Conservation (phyloP, 2,329 filamentous ascomycete genomes). For the Hypoxylon sp. region DNA sequence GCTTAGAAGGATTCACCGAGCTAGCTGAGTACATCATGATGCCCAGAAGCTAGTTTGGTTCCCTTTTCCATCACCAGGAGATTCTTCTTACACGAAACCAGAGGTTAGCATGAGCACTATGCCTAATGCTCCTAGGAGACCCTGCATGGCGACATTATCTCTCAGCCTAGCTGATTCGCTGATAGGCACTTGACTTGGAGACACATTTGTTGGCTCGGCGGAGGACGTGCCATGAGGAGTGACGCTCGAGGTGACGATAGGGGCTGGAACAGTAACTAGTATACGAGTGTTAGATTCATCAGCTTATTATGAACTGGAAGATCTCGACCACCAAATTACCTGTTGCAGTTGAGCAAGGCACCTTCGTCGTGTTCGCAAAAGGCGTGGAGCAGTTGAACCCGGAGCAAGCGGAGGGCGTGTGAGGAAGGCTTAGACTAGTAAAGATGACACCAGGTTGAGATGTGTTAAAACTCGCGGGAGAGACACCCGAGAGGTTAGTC, state of each 20-base stretch:
- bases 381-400: constrained; percentile 27
- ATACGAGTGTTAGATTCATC: constrained; percentile 19
- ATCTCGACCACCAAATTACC: constrained; percentile 15
- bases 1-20: not conserved
- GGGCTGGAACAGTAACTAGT: constrained; percentile 20
- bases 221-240: constrained; percentile 23
- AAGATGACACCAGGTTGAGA: constrained; percentile 11
- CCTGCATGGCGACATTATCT: not conserved
- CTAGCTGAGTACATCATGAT: constrained; percentile 11
- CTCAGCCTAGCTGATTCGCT: constrained; percentile 22
- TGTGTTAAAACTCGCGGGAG: constrained; percentile 2
- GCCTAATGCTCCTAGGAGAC: constrained; percentile 17
- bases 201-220: constrained; percentile 5
- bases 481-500: constrained; percentile 5
- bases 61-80: constrained; percentile 5
- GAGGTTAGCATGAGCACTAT: constrained; percentile 11
- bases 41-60: constrained; percentile 8
- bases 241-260: constrained; percentile 3
- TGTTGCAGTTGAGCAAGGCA: constrained; percentile 38
- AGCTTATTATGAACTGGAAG: not conserved
- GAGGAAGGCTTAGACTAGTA: constrained; percentile 10
- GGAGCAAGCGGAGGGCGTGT: constrained; percentile 15
- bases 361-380: constrained; percentile 24
- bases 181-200: constrained; percentile 35
- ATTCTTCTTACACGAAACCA: constrained; percentile 25